Evolutionary conservation across 306 rosid genomes (phyloP).

Genomic region (Castanopsis chinensis): DNA sequence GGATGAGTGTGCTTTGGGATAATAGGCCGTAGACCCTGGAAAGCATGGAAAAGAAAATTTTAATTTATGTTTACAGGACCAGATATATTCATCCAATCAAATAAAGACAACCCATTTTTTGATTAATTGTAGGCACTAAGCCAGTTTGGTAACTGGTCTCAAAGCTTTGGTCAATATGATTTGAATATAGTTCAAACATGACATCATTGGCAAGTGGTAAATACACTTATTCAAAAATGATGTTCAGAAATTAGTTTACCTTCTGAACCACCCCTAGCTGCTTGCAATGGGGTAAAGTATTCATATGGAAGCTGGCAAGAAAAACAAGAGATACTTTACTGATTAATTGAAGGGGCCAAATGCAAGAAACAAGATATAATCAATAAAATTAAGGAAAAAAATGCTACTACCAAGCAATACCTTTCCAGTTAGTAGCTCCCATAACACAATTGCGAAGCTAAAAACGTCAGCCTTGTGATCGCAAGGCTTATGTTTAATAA

Average conservation of each 20-base stretch:
- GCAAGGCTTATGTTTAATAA: conserved; percentile 90
- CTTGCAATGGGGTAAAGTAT: conserved; percentile 87
- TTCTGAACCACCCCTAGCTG: conserved; percentile 93
- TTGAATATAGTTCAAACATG: neutral
- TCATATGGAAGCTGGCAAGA: conserved; percentile 88
- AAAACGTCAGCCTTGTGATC: conserved; percentile 98
- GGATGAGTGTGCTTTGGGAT: conserved; percentile 84
- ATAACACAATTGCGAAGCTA: conserved; percentile 83
- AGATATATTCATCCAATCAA: conserved; percentile 1
- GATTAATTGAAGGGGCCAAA: neutral
- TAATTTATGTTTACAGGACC: neutral
- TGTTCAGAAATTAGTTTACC: conserved; percentile 42
- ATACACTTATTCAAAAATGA: conserved; percentile 17
- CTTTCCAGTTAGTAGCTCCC: conserved; percentile 96
- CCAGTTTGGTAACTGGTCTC: neutral
- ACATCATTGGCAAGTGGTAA: conserved; percentile 1
- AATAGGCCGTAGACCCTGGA: conserved; percentile 80
- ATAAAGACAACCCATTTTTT: too few species aligned
- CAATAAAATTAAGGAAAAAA: neutral
- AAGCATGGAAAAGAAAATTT: conserved; percentile 13
- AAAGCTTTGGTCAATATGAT: neutral
- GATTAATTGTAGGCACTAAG: neutral
- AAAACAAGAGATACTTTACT: conserved; percentile 4
- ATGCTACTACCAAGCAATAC: conserved; percentile 36
- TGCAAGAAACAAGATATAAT: neutral